Conservation (phyloP, 768 basidiomycete genomes). For the Russula sp. region DNA sequence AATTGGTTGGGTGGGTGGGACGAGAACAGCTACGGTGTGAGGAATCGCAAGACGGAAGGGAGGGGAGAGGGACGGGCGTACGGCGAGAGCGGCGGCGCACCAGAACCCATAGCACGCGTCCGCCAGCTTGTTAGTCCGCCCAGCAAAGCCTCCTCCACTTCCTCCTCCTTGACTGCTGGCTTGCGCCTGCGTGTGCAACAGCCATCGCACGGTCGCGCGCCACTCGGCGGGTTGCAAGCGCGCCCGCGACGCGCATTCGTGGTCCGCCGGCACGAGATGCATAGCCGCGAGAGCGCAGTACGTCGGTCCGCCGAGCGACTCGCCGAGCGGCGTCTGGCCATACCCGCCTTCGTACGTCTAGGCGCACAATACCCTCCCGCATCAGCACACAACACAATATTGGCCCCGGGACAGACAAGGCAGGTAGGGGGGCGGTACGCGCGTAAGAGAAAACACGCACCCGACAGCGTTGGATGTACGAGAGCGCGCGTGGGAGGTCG, state of each 20-base stretch:
- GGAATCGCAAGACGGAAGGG: neutral
- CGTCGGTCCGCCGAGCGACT: conserved; percentile 94
- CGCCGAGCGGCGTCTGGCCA: conserved; percentile 72
- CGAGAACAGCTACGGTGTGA: neutral
- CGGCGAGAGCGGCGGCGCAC: conserved; percentile 77
- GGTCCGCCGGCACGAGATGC: conserved; percentile 39
- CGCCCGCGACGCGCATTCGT: conserved; percentile 19
- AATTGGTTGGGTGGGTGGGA: too few species aligned
- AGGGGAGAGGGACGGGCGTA: conserved; percentile 33
- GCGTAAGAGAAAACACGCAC: conserved; percentile 37
- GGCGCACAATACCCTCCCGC: too few species aligned
- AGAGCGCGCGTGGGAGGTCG: conserved; percentile 51
- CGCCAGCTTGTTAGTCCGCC: conserved; percentile 78
- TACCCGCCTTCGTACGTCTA: conserved; percentile 94
- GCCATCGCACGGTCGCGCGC: conserved; percentile 64
- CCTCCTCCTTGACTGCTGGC: too few species aligned
- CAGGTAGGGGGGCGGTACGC: too few species aligned
- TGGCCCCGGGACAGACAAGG: too few species aligned
- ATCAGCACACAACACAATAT: too few species aligned
- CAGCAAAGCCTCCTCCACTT: conserved; percentile 72
- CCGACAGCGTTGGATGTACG: conserved; percentile 65
- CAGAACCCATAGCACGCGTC: conserved; percentile 98
- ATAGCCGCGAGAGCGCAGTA: conserved; percentile 85
- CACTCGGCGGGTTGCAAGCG: conserved; percentile 37
- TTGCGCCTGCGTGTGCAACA: conserved; percentile 62